These are phyloP conservation scores for Prunus mira DNA, from an alignment of 306 rosid genomes.

Conservation along the genomic window DNA sequence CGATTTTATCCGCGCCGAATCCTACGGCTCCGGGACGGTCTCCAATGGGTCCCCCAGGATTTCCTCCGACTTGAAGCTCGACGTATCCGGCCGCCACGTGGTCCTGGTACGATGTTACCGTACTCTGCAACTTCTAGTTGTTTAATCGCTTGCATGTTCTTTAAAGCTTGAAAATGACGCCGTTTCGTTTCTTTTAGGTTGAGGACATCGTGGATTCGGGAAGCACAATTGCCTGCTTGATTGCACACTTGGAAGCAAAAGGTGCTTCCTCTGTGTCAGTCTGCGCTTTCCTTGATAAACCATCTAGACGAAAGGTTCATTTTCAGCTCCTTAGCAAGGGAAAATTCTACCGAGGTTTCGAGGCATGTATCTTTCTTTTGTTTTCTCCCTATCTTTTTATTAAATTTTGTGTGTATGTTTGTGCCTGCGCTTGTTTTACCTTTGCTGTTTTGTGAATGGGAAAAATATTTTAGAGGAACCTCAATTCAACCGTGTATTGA, in stretches of 20 bases:
- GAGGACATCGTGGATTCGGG: conserved; percentile 92
- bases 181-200: conserved; percentile 34
- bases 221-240: conserved; percentile 49
- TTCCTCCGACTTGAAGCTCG: conserved; percentile 62
- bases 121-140: not conserved
- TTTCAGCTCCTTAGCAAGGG: conserved; percentile 53
- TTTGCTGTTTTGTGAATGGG: no score
- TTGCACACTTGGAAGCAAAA: conserved; percentile 58
- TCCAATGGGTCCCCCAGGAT: conserved; percentile 61
- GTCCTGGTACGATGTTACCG: conserved; percentile 48
- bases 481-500: no score
- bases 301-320: conserved; percentile 62
- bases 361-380: conserved; percentile 32
- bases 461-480: no score
- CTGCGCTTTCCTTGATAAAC: conserved; percentile 84
- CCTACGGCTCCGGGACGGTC: conserved; percentile 67
- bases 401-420: no score
- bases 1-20: conserved; percentile 66
- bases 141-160: not conserved
- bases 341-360: conserved; percentile 71
- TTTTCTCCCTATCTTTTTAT: not conserved
- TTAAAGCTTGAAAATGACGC: not conserved
- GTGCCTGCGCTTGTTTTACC: no score
- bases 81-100: conserved; percentile 58
- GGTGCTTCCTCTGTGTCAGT: conserved; percentile 83